Percentiles rank a stretch among this genome's conserved stretches.
Evolutionary conservation across 768 basidiomycete genomes (phyloP).

Genomic region (Boletus rufocinnamomeus): DNA sequence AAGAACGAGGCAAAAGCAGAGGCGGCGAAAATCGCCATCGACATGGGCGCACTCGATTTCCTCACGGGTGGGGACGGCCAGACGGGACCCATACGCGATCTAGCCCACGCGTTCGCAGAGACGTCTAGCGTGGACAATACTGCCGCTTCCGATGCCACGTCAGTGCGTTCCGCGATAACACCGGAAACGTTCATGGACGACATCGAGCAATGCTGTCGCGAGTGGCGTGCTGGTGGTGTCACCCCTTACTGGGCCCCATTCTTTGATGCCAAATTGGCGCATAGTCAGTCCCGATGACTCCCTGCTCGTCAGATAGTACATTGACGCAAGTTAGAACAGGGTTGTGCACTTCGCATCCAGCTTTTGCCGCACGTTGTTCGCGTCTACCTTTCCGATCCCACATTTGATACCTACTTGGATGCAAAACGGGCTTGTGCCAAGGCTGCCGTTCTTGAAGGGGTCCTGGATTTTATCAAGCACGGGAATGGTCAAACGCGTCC

Average conservation of each 20-base stretch:
- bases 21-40: constrained; percentile 54
- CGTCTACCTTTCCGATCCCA: constrained; percentile 53
- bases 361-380: constrained; percentile 51
- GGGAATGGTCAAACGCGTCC: constrained; percentile 52
- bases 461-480: constrained; percentile 58
- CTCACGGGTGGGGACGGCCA: constrained; percentile 48
- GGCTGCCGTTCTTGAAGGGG: constrained; percentile 52
- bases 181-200: constrained; percentile 32
- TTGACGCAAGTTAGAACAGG: constrained; percentile 41
- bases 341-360: constrained; percentile 58
- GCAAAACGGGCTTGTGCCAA: constrained; percentile 59
- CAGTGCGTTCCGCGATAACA: neutral
- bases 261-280: constrained; percentile 44
- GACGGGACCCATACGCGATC: constrained; percentile 34
- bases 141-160: neutral
- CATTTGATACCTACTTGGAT: constrained; percentile 39
- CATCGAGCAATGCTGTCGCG: constrained; percentile 55
- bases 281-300: constrained; percentile 40
- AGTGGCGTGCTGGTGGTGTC: constrained; percentile 55
- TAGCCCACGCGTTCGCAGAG: constrained; percentile 10
- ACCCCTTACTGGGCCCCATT: constrained; percentile 56
- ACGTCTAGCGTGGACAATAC: neutral
- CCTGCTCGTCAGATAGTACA: neutral
- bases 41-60: constrained; percentile 63
- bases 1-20: constrained; percentile 56